Evolutionary conservation across 257 asterid species (phyloP).

Genomic region (Solanum gandarillasii): DNA sequence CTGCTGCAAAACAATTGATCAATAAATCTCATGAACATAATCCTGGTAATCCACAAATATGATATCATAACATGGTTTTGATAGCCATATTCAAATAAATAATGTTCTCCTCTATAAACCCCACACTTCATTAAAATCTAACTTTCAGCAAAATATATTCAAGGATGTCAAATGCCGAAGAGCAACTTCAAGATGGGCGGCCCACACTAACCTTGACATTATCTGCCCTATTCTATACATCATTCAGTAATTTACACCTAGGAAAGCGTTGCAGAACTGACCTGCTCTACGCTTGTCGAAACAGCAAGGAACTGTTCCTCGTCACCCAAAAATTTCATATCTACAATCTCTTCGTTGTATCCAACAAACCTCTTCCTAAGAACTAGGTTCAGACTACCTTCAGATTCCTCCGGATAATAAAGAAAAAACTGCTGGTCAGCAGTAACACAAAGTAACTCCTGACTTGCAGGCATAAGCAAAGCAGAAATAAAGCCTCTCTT

Average conservation of each 20-base stretch:
- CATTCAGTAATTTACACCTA: background rate
- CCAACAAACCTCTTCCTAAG: slow-evolving; percentile 79
- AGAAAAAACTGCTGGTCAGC: slow-evolving; percentile 93
- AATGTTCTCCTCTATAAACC: background rate
- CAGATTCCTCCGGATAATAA: slow-evolving; percentile 47
- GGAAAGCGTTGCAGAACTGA: slow-evolving; percentile 10
- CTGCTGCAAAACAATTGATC: background rate
- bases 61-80: background rate
- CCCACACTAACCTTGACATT: background rate
- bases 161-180: background rate
- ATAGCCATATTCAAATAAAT: background rate
- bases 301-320: slow-evolving; percentile 90
- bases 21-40: background rate
- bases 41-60: background rate
- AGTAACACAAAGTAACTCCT: slow-evolving; percentile 78
- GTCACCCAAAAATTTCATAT: slow-evolving; percentile 92
- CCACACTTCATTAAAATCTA: background rate
- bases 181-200: background rate
- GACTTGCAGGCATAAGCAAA: slow-evolving; percentile 62
- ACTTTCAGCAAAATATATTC: background rate
- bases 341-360: slow-evolving; percentile 88
- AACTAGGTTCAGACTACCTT: slow-evolving; percentile 37
- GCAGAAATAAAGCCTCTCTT: slow-evolving; percentile 85
- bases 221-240: background rate
- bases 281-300: slow-evolving; percentile 93